These are phyloP conservation scores for Gypsophila paniculata DNA, from an alignment of 179 eudicot genomes.

Conservation along the genomic window DNA sequence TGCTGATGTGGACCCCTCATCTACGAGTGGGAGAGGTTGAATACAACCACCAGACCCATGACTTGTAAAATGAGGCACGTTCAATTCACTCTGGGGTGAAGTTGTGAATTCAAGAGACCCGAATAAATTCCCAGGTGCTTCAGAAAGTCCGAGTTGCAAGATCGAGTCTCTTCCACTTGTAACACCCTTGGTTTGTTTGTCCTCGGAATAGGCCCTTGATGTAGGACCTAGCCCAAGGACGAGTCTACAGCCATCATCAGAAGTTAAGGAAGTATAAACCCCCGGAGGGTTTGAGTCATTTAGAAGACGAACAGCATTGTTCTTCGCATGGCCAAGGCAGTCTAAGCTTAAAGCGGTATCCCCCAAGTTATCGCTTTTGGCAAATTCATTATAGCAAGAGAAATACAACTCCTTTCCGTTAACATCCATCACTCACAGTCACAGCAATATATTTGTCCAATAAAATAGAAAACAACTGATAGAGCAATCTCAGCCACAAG, in stretches of 20 bases:
- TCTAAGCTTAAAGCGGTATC: constrained; percentile 73
- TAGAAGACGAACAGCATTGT: constrained; percentile 24
- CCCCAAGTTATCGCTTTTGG: constrained; percentile 35
- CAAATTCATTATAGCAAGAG: constrained; percentile 34
- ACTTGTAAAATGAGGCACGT: constrained; percentile 16
- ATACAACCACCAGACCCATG: constrained; percentile 23
- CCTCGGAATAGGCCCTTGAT: constrained; percentile 41
- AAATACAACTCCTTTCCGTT: constrained; percentile 30
- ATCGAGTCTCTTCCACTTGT: constrained; percentile 46
- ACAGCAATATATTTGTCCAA: constrained; percentile 2
- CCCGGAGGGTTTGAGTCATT: constrained; percentile 29
- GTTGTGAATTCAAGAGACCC: constrained; percentile 31
- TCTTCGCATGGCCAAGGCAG: constrained; percentile 58
- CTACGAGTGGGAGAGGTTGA: constrained; percentile 31
- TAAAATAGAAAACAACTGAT: constrained; percentile 14
- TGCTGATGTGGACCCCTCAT: constrained; percentile 82
- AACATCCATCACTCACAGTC: constrained; percentile 50
- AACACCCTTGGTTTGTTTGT: constrained; percentile 35
- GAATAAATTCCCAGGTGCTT: constrained; percentile 33
- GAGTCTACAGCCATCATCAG: constrained; percentile 82
- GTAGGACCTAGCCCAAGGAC: constrained; percentile 93
- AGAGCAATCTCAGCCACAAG: constrained; percentile 25
- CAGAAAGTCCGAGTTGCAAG: constrained; percentile 67
- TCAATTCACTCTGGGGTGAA: constrained; percentile 25
- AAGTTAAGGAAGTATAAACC: constrained; percentile 23